Evolutionary conservation across 768 basidiomycete genomes (phyloP).

Genomic region (Coprinopsis cinerea): DNA sequence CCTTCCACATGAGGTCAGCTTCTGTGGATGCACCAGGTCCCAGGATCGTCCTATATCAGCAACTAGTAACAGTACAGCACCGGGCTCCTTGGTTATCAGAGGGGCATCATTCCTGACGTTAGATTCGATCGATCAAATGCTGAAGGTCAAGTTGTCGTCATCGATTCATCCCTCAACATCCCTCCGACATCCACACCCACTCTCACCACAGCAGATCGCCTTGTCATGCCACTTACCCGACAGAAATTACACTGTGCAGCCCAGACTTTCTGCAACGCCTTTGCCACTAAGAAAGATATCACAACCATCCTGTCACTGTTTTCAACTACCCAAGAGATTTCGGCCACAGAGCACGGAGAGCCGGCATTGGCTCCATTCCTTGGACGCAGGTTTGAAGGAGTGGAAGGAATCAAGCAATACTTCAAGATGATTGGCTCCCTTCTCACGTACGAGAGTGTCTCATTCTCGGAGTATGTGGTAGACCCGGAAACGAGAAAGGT

Average conservation of each 20-base stretch:
- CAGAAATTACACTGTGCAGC: slow-evolving; percentile 38
- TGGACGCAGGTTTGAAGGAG: slow-evolving; percentile 43
- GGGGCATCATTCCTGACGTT: too few species aligned
- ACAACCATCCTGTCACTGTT: slow-evolving; percentile 45
- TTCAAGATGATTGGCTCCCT: slow-evolving; percentile 41
- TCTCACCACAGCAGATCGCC: background rate
- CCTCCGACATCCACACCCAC: background rate
- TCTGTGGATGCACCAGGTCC: too few species aligned
- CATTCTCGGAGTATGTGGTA: slow-evolving; percentile 50
- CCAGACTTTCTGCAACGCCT: slow-evolving; percentile 44
- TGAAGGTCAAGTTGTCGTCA: too few species aligned
- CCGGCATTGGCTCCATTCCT: slow-evolving; percentile 53
- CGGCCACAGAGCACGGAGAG: slow-evolving; percentile 52
- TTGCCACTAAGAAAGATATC: slow-evolving; percentile 37
- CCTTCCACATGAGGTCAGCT: too few species aligned
- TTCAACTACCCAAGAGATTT: slow-evolving; percentile 36
- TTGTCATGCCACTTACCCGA: slow-evolving; percentile 21
- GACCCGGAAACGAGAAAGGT: slow-evolving; percentile 46
- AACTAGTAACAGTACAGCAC: too few species aligned
- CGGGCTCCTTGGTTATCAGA: too few species aligned
- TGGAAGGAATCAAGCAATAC: slow-evolving; percentile 39
- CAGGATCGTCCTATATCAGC: too few species aligned
- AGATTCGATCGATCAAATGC: too few species aligned
- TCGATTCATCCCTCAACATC: background rate
- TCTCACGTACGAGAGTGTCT: slow-evolving; percentile 45